Percentiles rank a stretch among this genome's conserved stretches.
These are phyloP conservation scores for Phytophthora citricola DNA, from an alignment of 352 stramenopile species.

Conservation along the genomic window DNA sequence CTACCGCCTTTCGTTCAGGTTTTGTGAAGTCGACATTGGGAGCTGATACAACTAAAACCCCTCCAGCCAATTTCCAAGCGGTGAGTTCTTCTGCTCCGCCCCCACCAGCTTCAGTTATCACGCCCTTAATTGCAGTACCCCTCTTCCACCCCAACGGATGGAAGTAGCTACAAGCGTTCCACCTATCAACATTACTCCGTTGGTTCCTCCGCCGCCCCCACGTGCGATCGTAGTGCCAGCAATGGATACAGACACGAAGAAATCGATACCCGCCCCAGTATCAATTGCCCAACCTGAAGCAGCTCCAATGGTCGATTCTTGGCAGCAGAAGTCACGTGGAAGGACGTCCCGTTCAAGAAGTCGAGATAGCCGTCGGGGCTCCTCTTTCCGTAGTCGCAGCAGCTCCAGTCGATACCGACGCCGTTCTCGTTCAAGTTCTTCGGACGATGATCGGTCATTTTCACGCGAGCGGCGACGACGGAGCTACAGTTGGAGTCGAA, in stretches of 20 bases:
- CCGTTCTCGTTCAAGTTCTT: constrained; percentile 35
- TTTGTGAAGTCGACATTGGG: constrained; percentile 52
- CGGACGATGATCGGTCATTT: constrained; percentile 14
- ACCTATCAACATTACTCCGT: neutral
- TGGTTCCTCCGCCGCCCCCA: constrained; percentile 19
- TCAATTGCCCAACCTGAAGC: neutral
- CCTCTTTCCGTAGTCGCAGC: constrained; percentile 22
- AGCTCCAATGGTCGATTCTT: neutral
- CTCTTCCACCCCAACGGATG: constrained; percentile 4
- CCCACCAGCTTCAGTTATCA: neutral
- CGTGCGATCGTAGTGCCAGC: constrained; percentile 9
- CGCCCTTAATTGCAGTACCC: neutral
- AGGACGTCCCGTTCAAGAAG: constrained; percentile 28
- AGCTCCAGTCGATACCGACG: constrained; percentile 21
- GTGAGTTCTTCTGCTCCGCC: constrained; percentile 2
- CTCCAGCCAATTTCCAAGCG: neutral
- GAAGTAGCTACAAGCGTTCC: constrained; percentile 6
- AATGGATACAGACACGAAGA: constrained; percentile 3
- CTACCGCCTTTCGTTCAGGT: constrained; percentile 33
- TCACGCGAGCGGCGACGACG: constrained; percentile 16
- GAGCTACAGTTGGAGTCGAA: constrained; percentile 28
- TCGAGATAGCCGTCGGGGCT: constrained; percentile 13
- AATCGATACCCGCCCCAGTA: neutral
- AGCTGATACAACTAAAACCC: constrained; percentile 10
- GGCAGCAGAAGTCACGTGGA: constrained; percentile 7